Conservation (phyloP, 2,329 filamentous ascomycete genomes). For the Colletotrichum spaethianum region DNA sequence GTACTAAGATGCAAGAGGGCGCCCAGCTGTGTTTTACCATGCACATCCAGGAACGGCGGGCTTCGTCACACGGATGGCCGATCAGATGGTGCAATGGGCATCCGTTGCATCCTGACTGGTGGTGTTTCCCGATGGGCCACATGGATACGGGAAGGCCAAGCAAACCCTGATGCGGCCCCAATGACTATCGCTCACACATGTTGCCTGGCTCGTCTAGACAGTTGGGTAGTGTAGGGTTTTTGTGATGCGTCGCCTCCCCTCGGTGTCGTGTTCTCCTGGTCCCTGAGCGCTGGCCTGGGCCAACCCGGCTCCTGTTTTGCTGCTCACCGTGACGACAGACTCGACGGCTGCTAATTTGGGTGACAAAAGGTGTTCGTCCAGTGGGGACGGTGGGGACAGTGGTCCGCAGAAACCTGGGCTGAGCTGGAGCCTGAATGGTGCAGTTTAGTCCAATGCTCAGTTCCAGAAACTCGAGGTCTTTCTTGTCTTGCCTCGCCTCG, state of each 20-base stretch:
- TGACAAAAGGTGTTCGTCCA: conserved; percentile 20
- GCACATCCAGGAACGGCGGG: conserved; percentile 34
- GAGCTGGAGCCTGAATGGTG: conserved; percentile 9
- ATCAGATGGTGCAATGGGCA: conserved; percentile 38
- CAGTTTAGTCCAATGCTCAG: background rate
- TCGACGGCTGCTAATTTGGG: conserved; percentile 32
- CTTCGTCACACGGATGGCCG: conserved; percentile 37
- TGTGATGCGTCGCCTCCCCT: background rate
- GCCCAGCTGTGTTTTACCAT: conserved; percentile 21
- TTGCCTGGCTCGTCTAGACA: conserved; percentile 9
- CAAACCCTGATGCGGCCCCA: background rate
- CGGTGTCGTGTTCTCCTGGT: conserved; percentile 5
- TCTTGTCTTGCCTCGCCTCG: no score
- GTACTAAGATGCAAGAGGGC: background rate
- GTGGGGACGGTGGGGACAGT: conserved; percentile 15
- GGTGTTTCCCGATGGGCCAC: conserved; percentile 24
- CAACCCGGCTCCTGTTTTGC: conserved; percentile 25
- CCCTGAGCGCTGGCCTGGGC: conserved; percentile 29
- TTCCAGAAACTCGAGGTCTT: background rate
- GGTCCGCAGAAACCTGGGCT: conserved; percentile 11
- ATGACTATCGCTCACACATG: conserved; percentile 20
- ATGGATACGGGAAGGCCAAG: conserved; percentile 21
- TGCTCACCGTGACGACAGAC: conserved; percentile 37
- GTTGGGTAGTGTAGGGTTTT: no score
- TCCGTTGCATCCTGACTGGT: conserved; percentile 23